A percentile compares a stretch with the other conserved stretches of the same genome.
Evolutionary conservation across 768 basidiomycete genomes (phyloP).

Genomic region (Omphalotus guepiniiformis): DNA sequence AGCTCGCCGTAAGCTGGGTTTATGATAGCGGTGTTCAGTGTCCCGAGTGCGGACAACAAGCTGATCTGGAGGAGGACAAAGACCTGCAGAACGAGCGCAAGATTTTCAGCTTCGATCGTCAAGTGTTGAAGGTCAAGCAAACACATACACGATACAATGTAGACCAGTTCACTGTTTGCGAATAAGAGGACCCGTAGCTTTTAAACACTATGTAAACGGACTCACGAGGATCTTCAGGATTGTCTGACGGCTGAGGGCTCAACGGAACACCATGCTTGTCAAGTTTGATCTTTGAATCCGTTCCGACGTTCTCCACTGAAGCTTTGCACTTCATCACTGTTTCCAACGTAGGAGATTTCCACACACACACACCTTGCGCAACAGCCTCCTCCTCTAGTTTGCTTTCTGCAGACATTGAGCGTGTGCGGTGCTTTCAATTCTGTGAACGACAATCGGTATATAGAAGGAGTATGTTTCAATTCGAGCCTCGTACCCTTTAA

Average conservation of each 20-base stretch:
- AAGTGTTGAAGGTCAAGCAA: constrained; percentile 24
- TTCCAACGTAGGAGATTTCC: too few species aligned
- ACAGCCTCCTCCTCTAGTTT: too few species aligned
- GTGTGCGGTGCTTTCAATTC: too few species aligned
- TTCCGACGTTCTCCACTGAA: too few species aligned
- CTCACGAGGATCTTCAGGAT: constrained; percentile 34
- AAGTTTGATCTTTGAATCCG: too few species aligned
- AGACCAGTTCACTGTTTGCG: neutral
- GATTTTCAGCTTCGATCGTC: neutral
- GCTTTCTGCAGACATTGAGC: too few species aligned
- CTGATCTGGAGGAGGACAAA: constrained; percentile 26
- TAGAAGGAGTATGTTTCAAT: too few species aligned
- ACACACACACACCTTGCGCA: too few species aligned
- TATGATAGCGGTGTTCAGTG: constrained; percentile 33
- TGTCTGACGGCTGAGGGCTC: constrained; percentile 36
- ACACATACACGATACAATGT: constrained; percentile 22
- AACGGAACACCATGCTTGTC: constrained; percentile 35
- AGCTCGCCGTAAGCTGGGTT: constrained; percentile 36
- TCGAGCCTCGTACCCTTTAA: too few species aligned
- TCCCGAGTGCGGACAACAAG: constrained; percentile 31
- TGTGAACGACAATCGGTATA: too few species aligned
- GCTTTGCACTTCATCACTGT: too few species aligned
- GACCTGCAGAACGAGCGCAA: neutral
- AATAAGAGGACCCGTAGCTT: neutral
- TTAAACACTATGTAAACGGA: neutral